Evolutionary conservation across 257 asterid genomes (phyloP).

Genomic region (Solanum appendiculatum): DNA sequence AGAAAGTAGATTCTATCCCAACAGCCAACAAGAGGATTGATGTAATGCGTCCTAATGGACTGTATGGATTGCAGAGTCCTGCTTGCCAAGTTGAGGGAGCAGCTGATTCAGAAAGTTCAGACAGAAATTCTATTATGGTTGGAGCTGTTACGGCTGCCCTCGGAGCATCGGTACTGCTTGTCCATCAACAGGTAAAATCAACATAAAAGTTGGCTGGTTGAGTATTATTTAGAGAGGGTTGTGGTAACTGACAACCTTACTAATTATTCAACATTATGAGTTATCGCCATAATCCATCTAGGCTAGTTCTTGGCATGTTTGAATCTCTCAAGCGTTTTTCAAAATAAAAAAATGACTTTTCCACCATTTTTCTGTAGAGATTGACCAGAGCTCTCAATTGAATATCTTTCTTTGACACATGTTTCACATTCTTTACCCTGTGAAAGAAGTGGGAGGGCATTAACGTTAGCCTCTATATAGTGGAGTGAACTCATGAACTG

Average conservation of each 20-base stretch:
- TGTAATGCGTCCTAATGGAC: constrained; percentile 7
- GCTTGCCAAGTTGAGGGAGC: constrained; percentile 19
- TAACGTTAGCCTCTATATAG: neutral
- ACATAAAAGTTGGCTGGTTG: neutral
- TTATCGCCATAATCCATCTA: neutral
- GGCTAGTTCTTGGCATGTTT: neutral
- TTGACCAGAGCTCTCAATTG: neutral
- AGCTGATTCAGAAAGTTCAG: constrained; percentile 25
- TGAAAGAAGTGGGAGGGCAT: neutral
- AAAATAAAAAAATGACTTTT: neutral
- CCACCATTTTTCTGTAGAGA: neutral
- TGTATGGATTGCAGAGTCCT: constrained; percentile 5
- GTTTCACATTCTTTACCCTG: neutral
- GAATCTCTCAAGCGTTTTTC: neutral
- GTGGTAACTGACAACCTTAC: neutral
- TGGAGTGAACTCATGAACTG: neutral
- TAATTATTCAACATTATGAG: neutral
- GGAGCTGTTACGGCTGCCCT: constrained; percentile 96
- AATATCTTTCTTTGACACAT: neutral
- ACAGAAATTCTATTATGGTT: constrained; percentile 34
- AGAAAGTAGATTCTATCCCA: constrained; percentile 13
- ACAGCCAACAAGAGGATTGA: constrained; percentile 15
- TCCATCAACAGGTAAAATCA: constrained; percentile 51
- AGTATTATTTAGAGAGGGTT: neutral
- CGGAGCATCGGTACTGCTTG: constrained; percentile 86